These are phyloP conservation scores for Suillus discolor DNA, from an alignment of 768 basidiomycete species.

Conservation along the genomic window DNA sequence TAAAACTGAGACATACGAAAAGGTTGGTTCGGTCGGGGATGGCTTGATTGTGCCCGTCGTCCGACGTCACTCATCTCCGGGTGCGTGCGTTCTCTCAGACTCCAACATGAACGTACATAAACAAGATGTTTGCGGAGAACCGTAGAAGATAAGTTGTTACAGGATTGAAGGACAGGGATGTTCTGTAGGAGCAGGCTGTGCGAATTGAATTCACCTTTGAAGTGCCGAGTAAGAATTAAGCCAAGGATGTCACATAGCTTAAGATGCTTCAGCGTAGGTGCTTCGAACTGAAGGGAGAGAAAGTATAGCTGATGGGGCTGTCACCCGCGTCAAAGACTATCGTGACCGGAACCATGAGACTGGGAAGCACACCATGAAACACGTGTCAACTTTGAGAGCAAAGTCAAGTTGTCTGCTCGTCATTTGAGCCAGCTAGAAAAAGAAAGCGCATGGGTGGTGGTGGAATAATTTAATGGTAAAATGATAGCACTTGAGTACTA, in stretches of 20 bases:
- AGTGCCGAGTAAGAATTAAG: not conserved
- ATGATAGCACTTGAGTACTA: not conserved
- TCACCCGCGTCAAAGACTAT: conserved; percentile 11
- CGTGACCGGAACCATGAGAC: not conserved
- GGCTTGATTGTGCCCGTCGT: too few relatives aligned
- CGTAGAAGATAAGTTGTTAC: not conserved
- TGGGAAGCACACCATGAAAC: conserved; percentile 1
- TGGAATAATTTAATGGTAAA: not conserved
- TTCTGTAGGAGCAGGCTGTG: not conserved
- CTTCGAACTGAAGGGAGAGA: not conserved
- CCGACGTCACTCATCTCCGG: too few relatives aligned
- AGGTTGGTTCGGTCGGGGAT: too few relatives aligned
- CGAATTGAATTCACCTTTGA: not conserved
- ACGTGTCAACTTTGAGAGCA: conserved; percentile 3
- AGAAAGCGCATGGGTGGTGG: not conserved
- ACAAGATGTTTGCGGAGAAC: conserved; percentile 4
- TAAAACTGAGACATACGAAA: too few relatives aligned
- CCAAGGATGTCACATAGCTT: conserved; percentile 3
- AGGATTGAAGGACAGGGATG: not conserved
- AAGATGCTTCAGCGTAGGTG: conserved; percentile 11
- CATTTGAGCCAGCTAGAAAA: not conserved
- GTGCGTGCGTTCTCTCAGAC: too few relatives aligned
- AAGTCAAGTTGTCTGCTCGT: too few relatives aligned
- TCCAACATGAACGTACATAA: not conserved
- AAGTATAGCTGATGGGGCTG: conserved; percentile 7